Conservation (phyloP, 2,329 filamentous ascomycete genomes). For the Geosmithia flava region DNA sequence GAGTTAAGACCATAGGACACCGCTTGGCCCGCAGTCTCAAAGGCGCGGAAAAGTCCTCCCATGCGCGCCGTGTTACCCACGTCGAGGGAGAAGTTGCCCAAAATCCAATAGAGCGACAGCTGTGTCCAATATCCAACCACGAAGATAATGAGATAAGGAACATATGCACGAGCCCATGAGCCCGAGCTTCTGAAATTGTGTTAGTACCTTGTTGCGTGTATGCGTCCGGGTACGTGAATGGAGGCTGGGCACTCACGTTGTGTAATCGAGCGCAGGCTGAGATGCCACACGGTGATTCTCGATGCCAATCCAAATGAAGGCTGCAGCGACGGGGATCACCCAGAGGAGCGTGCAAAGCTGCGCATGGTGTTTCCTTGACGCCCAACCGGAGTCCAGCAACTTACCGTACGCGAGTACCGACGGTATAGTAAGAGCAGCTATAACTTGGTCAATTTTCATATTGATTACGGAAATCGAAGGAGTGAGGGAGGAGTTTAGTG, state of each 20-base stretch:
- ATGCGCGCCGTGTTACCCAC: background rate
- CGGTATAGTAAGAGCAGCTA: background rate
- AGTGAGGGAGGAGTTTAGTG: conserved; percentile 4
- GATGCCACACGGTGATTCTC: background rate
- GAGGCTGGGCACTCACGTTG: background rate
- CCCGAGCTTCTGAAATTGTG: background rate
- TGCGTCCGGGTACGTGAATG: background rate
- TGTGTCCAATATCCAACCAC: background rate
- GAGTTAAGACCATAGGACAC: background rate
- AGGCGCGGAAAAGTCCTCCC: background rate
- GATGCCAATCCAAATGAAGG: background rate
- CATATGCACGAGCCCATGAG: background rate
- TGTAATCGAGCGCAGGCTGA: background rate
- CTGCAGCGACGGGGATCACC: background rate
- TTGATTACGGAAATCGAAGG: background rate
- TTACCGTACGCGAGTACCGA: background rate
- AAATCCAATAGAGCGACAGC: background rate
- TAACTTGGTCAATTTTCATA: background rate
- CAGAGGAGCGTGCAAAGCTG: background rate
- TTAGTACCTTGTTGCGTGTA: background rate
- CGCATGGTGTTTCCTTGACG: background rate
- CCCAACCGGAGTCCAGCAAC: background rate
- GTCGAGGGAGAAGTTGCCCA: background rate
- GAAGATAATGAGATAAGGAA: background rate
- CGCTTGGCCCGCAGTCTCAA: background rate